Percentiles rank a stretch among this genome's conserved stretches.
These are phyloP conservation scores for Vigna angularis DNA, from an alignment of 306 rosid species.

Conservation along the genomic window DNA sequence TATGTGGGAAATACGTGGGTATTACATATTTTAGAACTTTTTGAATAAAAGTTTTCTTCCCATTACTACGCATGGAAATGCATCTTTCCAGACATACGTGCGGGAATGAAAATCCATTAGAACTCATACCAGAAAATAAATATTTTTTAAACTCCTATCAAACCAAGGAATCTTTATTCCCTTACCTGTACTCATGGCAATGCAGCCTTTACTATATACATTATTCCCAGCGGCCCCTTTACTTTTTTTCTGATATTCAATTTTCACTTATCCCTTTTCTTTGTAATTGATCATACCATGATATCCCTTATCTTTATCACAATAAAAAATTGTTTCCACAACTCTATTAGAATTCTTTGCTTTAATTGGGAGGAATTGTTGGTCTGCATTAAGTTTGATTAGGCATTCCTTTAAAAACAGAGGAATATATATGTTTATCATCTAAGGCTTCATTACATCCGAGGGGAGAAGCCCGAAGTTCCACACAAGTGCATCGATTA, in stretches of 20 bases:
- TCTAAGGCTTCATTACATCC: not conserved
- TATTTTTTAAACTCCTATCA: not conserved
- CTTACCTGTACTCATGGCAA: not conserved
- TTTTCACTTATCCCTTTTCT: not conserved
- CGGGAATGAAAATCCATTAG: not conserved
- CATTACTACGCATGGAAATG: not conserved
- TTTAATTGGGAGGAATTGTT: slow-evolving; percentile 10
- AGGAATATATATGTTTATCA: slow-evolving; percentile 8
- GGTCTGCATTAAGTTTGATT: slow-evolving; percentile 12
- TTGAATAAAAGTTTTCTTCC: not conserved
- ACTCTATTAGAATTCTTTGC: slow-evolving; percentile 3
- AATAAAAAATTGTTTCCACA: slow-evolving; percentile 4
- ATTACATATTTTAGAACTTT: not conserved
- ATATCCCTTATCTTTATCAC: slow-evolving; percentile 1
- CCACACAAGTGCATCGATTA: not conserved
- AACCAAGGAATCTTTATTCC: not conserved
- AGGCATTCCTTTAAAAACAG: slow-evolving; percentile 29
- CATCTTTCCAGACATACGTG: not conserved
- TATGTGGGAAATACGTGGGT: not conserved
- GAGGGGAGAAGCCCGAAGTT: not conserved
- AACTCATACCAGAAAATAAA: not conserved
- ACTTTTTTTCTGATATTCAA: slow-evolving; percentile 14
- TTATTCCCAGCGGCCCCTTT: slow-evolving; percentile 16
- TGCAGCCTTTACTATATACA: not conserved
- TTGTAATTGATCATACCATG: slow-evolving; percentile 8